phyloP scores from a whole-genome alignment of 2,329 filamentous ascomycete genomes.

The Penicillium sp. region DNA sequence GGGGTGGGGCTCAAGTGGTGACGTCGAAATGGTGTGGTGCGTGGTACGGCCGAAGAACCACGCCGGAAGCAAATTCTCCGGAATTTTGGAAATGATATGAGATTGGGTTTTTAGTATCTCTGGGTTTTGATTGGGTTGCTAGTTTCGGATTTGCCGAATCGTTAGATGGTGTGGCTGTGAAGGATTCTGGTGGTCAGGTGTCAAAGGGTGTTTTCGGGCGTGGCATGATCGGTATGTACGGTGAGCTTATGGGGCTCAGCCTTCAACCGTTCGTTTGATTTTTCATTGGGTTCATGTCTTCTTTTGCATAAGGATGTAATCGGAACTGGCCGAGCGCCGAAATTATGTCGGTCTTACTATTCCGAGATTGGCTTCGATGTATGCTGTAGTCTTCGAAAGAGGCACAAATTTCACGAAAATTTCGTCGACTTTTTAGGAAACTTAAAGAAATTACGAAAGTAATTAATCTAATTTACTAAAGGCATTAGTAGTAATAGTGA shows the following conservation, averaged over 20 bases:
- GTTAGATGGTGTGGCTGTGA: neutral
- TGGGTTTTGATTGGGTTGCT: neutral
- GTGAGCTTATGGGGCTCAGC: neutral
- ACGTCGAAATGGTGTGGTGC: conserved; percentile 11
- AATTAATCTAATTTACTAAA: no score
- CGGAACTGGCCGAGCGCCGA: no score
- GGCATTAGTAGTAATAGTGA: no score
- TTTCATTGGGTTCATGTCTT: no score
- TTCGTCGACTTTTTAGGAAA: no score
- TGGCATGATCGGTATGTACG: neutral
- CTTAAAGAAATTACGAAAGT: no score
- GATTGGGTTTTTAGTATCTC: neutral
- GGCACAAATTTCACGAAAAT: no score
- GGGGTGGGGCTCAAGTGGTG: conserved; percentile 6
- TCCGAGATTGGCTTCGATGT: no score
- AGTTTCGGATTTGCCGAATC: neutral
- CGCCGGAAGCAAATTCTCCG: conserved; percentile 1
- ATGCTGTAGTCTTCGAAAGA: no score
- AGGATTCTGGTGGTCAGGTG: neutral
- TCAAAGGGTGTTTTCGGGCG: neutral
- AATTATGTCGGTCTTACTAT: no score
- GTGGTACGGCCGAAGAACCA: conserved; percentile 12
- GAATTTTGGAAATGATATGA: neutral
- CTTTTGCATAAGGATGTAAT: no score
- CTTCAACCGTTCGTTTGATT: no score